Percentiles rank a stretch among this genome's conserved stretches.
Conservation (phyloP, 768 basidiomycete genomes). For the Agaricus blazei region DNA sequence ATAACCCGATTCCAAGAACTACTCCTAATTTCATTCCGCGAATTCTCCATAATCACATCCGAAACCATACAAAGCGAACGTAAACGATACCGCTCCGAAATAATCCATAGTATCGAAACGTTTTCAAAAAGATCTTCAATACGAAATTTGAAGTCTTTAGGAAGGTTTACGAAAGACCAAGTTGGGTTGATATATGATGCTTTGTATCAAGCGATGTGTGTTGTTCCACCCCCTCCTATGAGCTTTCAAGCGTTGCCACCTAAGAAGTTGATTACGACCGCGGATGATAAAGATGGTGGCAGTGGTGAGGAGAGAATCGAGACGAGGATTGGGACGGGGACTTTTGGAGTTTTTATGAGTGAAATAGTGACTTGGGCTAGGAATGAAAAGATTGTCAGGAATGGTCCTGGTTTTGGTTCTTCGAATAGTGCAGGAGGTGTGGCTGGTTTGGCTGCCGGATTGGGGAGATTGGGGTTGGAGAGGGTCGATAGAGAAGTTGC, state of each 20-base stretch:
- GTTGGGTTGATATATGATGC: conserved; percentile 90
- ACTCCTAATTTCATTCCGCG: conserved; percentile 93
- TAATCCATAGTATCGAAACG: conserved; percentile 87
- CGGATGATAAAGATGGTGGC: conserved; percentile 43
- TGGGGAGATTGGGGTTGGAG: conserved; percentile 43
- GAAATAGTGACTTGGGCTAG: conserved; percentile 95
- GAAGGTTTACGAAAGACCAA: conserved; percentile 83
- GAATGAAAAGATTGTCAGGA: conserved; percentile 87
- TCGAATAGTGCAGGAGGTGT: conserved; percentile 36
- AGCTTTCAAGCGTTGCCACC: conserved; percentile 29
- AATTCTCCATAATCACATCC: conserved; percentile 94
- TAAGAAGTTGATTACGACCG: conserved; percentile 49
- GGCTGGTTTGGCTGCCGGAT: not conserved
- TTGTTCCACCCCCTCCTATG: conserved; percentile 62
- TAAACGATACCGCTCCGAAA: conserved; percentile 78
- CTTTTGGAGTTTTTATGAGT: conserved; percentile 86
- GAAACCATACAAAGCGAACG: conserved; percentile 89
- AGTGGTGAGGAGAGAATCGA: conserved; percentile 69
- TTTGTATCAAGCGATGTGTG: conserved; percentile 78
- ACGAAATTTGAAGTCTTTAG: conserved; percentile 77
- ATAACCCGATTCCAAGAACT: conserved; percentile 98
- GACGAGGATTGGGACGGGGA: conserved; percentile 79
- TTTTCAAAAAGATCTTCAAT: conserved; percentile 92
- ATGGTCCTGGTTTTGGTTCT: conserved; percentile 53
- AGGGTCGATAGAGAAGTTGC: conserved; percentile 86